These are phyloP conservation scores for Verticillium albo-atrum DNA, from an alignment of 2,329 filamentous ascomycete species.

Conservation along the genomic window DNA sequence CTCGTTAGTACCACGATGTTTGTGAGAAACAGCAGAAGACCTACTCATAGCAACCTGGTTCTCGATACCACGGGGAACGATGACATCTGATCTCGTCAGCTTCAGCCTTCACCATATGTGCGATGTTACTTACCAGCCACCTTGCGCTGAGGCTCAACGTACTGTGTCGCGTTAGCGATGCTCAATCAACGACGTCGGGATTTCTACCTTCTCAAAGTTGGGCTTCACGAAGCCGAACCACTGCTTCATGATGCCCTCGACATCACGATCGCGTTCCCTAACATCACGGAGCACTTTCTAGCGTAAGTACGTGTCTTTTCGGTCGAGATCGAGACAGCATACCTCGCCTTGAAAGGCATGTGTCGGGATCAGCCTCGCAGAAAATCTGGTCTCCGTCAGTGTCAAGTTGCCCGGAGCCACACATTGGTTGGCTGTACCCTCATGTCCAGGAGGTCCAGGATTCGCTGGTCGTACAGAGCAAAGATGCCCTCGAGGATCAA, in stretches of 20 bases:
- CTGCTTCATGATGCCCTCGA: constrained; percentile 95
- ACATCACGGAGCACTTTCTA: constrained; percentile 76
- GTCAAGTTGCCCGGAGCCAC: not conserved
- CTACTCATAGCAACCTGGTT: constrained; percentile 85
- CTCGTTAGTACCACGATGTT: constrained; percentile 17
- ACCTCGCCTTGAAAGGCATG: constrained; percentile 87
- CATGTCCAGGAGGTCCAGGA: constrained; percentile 85
- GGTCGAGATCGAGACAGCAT: constrained; percentile 24
- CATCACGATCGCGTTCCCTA: constrained; percentile 80
- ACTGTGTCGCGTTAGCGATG: constrained; percentile 31
- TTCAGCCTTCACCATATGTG: constrained; percentile 6
- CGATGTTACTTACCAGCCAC: constrained; percentile 58
- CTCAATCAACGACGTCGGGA: not conserved
- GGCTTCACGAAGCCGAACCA: constrained; percentile 97
- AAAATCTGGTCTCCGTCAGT: constrained; percentile 63
- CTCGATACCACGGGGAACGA: constrained; percentile 90
- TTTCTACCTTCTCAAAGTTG: constrained; percentile 73
- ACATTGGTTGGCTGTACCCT: constrained; percentile 50
- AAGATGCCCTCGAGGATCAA: constrained; percentile 95
- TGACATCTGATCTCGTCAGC: constrained; percentile 60
- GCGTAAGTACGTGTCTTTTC: constrained; percentile 6
- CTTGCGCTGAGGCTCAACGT: constrained; percentile 85
- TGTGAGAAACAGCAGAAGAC: constrained; percentile 15
- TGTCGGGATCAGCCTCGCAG: constrained; percentile 91
- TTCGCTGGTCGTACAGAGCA: constrained; percentile 81